Base-by-base conservation (phyloP, 1,139 yeast species). In the Suhomyces maxii region DNA sequence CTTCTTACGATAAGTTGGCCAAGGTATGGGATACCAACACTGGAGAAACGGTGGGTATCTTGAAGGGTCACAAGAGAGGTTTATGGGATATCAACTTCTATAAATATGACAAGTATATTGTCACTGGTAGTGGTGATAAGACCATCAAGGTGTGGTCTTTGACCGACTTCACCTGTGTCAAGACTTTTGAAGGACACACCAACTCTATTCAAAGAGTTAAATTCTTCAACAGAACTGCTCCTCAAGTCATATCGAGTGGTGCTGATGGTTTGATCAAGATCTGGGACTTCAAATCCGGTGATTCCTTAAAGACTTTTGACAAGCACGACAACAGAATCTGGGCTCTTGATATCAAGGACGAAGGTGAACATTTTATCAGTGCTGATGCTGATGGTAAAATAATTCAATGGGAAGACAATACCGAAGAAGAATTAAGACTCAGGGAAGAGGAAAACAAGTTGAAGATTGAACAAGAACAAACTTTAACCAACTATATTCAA, bases 351-450 rank as follows among this genome's bases (percentile, higher is more conserved):
- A 73, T 79, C 1, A 74, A 80, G 51, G 71, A 79, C 32, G 87
- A 86, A 53, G 96, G 95, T 26, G 77, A 77, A 11, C 76, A 77
- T 45, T 77, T 93, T 49, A 80, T 89, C 1, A 82, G 90, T 46
- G 98, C 97, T 1, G 98, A 95, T 65, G 97, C 97, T 1, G 98
- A 93, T 65, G 97, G 98, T 44, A 86, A 89, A 40, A 78, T 93
- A 52, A 87, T 89, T 41, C 74, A 87, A 39, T 93, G 99, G 99
- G 73, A 74, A 46, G 99, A 93, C 66, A 84, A 86, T 58, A 88
- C 96, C 2, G 91, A 83, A 48, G 89, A 86, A 59, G 75, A 76
- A 44, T 37, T 53, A 35, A 44, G 47, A 34, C 65, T 68, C 42
- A 77, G 74, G 45, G 75, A 73, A 49, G 77, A 75, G 50, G 73